phyloP scores from a whole-genome alignment of 148 eudicot genomes.

The Hydrangea macrophylla region DNA sequence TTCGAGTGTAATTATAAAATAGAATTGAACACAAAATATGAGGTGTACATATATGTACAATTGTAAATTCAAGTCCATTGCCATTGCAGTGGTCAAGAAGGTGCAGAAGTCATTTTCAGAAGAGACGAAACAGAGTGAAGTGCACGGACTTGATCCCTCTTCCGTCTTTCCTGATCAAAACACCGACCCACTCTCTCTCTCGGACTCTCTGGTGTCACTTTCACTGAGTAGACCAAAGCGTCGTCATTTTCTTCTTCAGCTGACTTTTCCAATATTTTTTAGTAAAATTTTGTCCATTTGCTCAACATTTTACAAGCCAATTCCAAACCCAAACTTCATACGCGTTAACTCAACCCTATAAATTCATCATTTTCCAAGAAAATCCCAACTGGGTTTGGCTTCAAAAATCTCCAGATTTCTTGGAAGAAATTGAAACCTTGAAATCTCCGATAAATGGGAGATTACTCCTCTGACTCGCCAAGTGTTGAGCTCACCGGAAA shows the following conservation, averaged over 20 bases:
- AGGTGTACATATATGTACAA: background rate
- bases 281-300: background rate
- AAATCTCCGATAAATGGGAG: slow-evolving; percentile 22
- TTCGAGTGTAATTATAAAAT: no score
- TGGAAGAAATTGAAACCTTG: background rate
- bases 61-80: background rate
- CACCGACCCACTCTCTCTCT: background rate
- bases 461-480: slow-evolving; percentile 23
- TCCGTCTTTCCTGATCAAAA: background rate
- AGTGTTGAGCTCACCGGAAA: slow-evolving; percentile 41
- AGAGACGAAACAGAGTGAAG: background rate
- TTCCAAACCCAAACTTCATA: background rate
- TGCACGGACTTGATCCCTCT: slow-evolving; percentile 1
- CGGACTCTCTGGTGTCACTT: background rate
- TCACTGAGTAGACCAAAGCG: background rate
- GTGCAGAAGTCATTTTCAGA: background rate
- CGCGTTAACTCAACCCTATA: background rate
- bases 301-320: background rate
- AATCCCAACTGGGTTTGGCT: slow-evolving; percentile 25
- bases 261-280: background rate
- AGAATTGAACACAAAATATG: no score
- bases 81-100: background rate
- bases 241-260: background rate
- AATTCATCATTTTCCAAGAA: slow-evolving; percentile 12
- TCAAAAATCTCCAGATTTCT: slow-evolving; percentile 2